Conservation (phyloP, 2,329 filamentous ascomycete species). For the Alternaria brassicicola region DNA sequence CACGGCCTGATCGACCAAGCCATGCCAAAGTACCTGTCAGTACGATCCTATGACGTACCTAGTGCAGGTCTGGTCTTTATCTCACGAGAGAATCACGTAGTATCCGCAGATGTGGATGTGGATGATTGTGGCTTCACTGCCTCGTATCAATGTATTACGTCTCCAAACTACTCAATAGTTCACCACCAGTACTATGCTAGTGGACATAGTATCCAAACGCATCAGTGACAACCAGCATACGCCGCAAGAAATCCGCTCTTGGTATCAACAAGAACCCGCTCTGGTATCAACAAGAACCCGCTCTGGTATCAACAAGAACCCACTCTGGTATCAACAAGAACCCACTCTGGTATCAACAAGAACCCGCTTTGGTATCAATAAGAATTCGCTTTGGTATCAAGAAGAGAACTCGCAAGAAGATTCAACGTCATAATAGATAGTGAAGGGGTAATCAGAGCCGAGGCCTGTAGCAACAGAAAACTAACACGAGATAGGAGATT, state of each 20-base stretch:
- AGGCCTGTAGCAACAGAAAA: constrained; percentile 19
- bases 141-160: background rate
- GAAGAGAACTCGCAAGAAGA: constrained; percentile 29
- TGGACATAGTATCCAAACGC: background rate
- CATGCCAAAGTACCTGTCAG: background rate
- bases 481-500: constrained; percentile 32
- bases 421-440: constrained; percentile 35
- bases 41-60: background rate
- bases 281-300: constrained; percentile 7
- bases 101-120: background rate
- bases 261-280: background rate
- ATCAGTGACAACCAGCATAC: background rate
- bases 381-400: constrained; percentile 20
- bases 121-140: background rate
- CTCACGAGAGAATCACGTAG: background rate
- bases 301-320: constrained; percentile 8
- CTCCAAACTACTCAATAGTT: background rate
- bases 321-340: constrained; percentile 8
- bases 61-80: background rate
- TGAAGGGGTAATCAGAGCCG: constrained; percentile 22
- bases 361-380: constrained; percentile 2
- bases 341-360: constrained; percentile 8
- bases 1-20: background rate
- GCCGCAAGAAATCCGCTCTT: background rate
- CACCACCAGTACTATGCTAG: background rate